These are phyloP conservation scores for Nemania sp. DNA, from an alignment of 2,329 filamentous ascomycete species.

Conservation along the genomic window DNA sequence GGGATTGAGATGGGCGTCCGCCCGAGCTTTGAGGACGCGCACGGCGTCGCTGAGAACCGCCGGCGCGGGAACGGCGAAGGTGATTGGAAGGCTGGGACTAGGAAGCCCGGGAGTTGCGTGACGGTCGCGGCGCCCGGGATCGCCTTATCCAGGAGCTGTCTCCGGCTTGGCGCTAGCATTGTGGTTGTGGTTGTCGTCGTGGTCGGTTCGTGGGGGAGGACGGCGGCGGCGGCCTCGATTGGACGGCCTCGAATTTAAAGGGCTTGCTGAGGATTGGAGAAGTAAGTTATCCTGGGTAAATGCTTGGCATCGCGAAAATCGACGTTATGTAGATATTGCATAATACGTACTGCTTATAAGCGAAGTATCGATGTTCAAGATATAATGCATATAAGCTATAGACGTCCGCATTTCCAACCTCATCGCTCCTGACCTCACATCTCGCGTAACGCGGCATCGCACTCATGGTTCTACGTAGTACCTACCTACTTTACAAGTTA, in stretches of 20 bases:
- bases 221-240: slow-evolving; percentile 27
- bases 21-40: slow-evolving; percentile 80
- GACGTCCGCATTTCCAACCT: too few relatives aligned
- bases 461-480: too few relatives aligned
- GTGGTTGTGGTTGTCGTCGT: too few relatives aligned
- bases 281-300: slow-evolving; percentile 19
- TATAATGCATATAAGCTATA: slow-evolving; percentile 3
- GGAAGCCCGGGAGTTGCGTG: slow-evolving; percentile 71
- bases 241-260: slow-evolving; percentile 16
- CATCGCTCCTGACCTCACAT: not conserved
- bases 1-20: slow-evolving; percentile 79
- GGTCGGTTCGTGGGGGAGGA: too few relatives aligned
- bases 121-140: slow-evolving; percentile 51
- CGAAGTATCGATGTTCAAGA: not conserved
- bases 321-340: slow-evolving; percentile 26
- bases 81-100: slow-evolving; percentile 74
- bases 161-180: slow-evolving; percentile 70
- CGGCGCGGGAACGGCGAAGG: slow-evolving; percentile 48
- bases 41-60: slow-evolving; percentile 73
- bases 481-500: too few relatives aligned
- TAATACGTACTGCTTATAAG: not conserved
- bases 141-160: slow-evolving; percentile 63
- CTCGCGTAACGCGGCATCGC: not conserved
- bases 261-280: slow-evolving; percentile 12
- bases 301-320: slow-evolving; percentile 34